A percentile compares a stretch with the other conserved stretches of the same genome.
Conservation (phyloP, 352 stramenopile genomes). For the Plasmopara viticola region DNA sequence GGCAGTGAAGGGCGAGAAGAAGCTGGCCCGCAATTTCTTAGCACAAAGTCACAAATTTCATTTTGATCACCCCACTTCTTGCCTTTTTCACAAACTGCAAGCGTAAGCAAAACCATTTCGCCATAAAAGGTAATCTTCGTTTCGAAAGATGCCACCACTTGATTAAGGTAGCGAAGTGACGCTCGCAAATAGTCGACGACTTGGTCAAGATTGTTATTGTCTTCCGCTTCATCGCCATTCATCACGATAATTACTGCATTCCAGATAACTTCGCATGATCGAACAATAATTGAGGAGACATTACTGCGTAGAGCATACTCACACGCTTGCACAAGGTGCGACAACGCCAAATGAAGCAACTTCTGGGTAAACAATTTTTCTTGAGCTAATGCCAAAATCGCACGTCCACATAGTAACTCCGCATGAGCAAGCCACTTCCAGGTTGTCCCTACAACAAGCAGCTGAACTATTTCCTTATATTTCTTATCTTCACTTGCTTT, state of each 20-base stretch:
- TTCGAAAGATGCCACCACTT: conserved; percentile 5
- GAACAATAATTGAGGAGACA: conserved; percentile 22
- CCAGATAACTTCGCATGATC: conserved; percentile 69
- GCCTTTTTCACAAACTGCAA: conserved; percentile 44
- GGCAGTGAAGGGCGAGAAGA: conserved; percentile 16
- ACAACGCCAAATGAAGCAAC: conserved; percentile 43
- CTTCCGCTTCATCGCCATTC: conserved; percentile 9
- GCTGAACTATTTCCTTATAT: conserved; percentile 8
- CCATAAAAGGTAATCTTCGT: conserved; percentile 28
- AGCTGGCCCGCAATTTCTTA: conserved; percentile 16
- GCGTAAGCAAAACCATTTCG: conserved; percentile 49
- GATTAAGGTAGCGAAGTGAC: conserved; percentile 24
- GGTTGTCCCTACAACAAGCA: conserved; percentile 21
- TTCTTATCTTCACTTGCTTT: conserved; percentile 8
- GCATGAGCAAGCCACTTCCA: conserved; percentile 71
- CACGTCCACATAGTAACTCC: conserved; percentile 47
- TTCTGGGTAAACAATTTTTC: conserved; percentile 36
- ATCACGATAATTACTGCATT: conserved; percentile 53
- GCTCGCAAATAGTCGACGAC: conserved; percentile 20
- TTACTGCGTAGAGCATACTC: conserved; percentile 31
- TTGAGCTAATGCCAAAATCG: conserved; percentile 44
- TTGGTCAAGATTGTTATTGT: conserved; percentile 14
- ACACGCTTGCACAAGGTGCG: conserved; percentile 45
- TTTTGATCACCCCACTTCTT: conserved; percentile 38
- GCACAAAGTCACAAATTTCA: conserved; percentile 31